phyloP scores from a whole-genome alignment of 345 rosid species.

The Leavenworthia alabamica region DNA sequence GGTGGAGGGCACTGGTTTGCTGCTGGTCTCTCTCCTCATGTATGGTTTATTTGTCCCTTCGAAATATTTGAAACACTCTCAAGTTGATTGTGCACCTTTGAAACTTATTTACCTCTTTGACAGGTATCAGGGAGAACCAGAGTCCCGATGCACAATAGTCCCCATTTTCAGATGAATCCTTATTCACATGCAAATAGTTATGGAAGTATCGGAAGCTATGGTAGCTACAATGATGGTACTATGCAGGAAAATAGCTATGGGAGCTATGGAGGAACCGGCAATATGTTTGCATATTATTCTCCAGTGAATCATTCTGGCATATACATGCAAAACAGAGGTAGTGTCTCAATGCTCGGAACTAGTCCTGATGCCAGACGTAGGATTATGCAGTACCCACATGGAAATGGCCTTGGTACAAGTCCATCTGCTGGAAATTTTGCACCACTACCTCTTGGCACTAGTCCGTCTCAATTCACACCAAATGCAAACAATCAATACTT shows the following conservation, averaged over 20 bases:
- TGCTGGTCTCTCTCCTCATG: slow-evolving; percentile 98
- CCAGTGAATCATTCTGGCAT: slow-evolving; percentile 84
- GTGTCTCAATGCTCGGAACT: slow-evolving; percentile 69
- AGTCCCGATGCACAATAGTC: slow-evolving; percentile 67
- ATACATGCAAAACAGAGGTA: slow-evolving; percentile 65
- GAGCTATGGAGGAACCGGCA: slow-evolving; percentile 74
- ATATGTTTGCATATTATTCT: slow-evolving; percentile 80
- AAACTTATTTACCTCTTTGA: slow-evolving; percentile 19
- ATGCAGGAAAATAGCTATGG: slow-evolving; percentile 83
- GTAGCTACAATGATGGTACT: slow-evolving; percentile 82
- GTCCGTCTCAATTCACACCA: slow-evolving; percentile 97
- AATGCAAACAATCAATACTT: slow-evolving; percentile 58
- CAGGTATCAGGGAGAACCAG: slow-evolving; percentile 74
- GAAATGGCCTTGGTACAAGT: slow-evolving; percentile 80
- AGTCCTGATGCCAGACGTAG: slow-evolving; percentile 92
- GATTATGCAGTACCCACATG: slow-evolving; percentile 67
- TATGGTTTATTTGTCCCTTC: slow-evolving; percentile 36
- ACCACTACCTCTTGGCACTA: slow-evolving; percentile 85
- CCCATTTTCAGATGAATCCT: slow-evolving; percentile 64
- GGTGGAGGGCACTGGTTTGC: slow-evolving; percentile 99
- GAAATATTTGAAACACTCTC: slow-evolving; percentile 14
- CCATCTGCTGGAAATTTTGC: slow-evolving; percentile 92
- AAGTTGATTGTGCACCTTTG: slow-evolving; percentile 16
- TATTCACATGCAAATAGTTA: slow-evolving; percentile 72
- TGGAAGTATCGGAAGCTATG: slow-evolving; percentile 95